phyloP scores from a whole-genome alignment of 75 land plant genomes.

The Azolla pinnata region DNA sequence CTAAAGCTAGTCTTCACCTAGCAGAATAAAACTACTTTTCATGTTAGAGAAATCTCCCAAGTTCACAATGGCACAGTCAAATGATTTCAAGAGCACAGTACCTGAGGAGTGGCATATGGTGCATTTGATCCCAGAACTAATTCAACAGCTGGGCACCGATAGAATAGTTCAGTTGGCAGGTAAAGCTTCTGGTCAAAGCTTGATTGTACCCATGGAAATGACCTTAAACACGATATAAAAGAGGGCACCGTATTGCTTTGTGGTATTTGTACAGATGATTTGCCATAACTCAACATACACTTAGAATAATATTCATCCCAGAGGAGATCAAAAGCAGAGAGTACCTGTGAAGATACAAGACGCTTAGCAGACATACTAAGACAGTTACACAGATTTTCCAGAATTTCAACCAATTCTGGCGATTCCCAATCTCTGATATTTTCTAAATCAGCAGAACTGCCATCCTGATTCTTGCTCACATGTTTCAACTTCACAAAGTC shows the following conservation, averaged over 20 bases:
- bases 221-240: constrained; percentile 42
- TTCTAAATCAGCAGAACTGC: constrained; percentile 17
- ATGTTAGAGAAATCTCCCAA: no score
- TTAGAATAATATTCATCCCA: constrained; percentile 58
- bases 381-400: constrained; percentile 13
- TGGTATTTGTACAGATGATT: constrained; percentile 4
- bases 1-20: no score
- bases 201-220: constrained; percentile 54
- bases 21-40: no score
- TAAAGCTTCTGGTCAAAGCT: constrained; percentile 55
- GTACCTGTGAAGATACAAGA: constrained; percentile 7
- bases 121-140: constrained; percentile 52
- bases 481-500: constrained; percentile 64
- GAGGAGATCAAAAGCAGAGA: constrained; percentile 46
- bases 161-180: constrained; percentile 52
- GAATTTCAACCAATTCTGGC: constrained; percentile 42
- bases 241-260: constrained; percentile 39
- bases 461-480: constrained; percentile 30
- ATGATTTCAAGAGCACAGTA: constrained; percentile 43
- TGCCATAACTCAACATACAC: constrained; percentile 22
- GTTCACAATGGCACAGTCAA: constrained; percentile 1
- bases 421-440: constrained; percentile 68
- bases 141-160: constrained; percentile 33
- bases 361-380: not conserved
- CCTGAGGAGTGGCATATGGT: constrained; percentile 77